Conservation (phyloP, 441 rosid species). For the Cnidoscolus chayamansa region DNA sequence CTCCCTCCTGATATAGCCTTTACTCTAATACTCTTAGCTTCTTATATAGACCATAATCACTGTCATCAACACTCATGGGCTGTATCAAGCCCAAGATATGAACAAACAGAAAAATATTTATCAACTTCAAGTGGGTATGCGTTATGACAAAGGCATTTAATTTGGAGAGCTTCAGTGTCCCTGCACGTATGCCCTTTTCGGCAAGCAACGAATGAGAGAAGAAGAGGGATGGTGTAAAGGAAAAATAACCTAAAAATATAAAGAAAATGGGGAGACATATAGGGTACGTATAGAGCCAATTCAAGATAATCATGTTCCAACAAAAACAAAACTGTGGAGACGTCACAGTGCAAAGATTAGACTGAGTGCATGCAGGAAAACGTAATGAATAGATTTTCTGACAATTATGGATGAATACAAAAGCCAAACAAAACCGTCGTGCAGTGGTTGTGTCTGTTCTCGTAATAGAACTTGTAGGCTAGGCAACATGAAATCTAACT, state of each 20-base stretch:
- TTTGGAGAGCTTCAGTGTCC: too few species aligned
- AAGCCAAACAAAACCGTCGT: neutral
- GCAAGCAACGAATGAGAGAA: too few species aligned
- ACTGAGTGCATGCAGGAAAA: neutral
- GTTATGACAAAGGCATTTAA: too few species aligned
- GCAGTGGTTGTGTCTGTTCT: too few species aligned
- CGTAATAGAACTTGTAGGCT: neutral
- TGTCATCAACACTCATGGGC: neutral
- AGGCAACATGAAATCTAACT: neutral
- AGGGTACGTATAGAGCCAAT: too few species aligned
- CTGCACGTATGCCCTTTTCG: too few species aligned
- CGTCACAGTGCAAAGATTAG: neutral
- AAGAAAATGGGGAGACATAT: too few species aligned
- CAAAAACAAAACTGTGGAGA: conserved; percentile 12
- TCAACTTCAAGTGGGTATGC: too few species aligned
- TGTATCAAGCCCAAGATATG: neutral
- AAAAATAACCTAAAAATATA: too few species aligned
- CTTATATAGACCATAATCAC: neutral
- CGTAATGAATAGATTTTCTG: neutral
- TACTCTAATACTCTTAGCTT: neutral
- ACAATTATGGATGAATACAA: neutral
- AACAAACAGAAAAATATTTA: too few species aligned
- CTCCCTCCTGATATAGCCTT: neutral
- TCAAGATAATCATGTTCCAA: neutral
- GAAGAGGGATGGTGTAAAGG: too few species aligned